These are phyloP conservation scores for Hypoxylon sp. DNA, from an alignment of 2,329 filamentous ascomycete species.

Conservation along the genomic window DNA sequence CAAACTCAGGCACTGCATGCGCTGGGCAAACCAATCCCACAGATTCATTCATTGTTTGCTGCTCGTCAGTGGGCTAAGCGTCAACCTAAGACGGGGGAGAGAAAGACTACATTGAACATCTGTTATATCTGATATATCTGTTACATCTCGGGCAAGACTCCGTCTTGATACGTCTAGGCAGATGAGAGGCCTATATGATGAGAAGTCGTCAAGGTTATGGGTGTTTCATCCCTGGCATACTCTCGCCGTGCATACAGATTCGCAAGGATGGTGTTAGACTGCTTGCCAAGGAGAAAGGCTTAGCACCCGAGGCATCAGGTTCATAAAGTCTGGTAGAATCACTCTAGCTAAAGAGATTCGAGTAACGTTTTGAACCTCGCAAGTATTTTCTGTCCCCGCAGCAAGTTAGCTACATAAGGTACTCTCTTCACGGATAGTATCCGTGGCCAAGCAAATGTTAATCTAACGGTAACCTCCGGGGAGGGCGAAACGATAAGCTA, in stretches of 20 bases:
- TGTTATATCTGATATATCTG: no score
- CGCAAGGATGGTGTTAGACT: not conserved
- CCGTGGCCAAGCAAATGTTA: not conserved
- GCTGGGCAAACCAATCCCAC: not conserved
- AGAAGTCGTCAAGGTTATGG: not conserved
- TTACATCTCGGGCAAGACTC: not conserved
- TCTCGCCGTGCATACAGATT: no score
- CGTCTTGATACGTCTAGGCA: not conserved
- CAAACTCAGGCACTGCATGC: not conserved
- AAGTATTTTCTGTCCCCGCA: not conserved
- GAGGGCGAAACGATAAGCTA: conserved; percentile 31
- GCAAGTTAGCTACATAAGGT: no score
- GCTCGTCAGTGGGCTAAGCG: not conserved
- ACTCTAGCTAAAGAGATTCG: not conserved
- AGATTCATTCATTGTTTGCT: not conserved
- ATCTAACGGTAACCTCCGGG: conserved; percentile 21
- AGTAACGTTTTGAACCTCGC: not conserved
- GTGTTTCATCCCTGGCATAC: no score
- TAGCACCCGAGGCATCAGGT: not conserved
- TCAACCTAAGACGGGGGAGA: not conserved
- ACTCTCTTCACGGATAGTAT: not conserved
- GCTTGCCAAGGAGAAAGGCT: not conserved
- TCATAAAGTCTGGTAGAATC: no score
- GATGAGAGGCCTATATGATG: not conserved
- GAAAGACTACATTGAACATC: not conserved